A percentile compares a stretch with the other conserved stretches of the same genome.
Conservation (phyloP, 108 stramenopile species). For the Chaetoceros tenuissimus region DNA sequence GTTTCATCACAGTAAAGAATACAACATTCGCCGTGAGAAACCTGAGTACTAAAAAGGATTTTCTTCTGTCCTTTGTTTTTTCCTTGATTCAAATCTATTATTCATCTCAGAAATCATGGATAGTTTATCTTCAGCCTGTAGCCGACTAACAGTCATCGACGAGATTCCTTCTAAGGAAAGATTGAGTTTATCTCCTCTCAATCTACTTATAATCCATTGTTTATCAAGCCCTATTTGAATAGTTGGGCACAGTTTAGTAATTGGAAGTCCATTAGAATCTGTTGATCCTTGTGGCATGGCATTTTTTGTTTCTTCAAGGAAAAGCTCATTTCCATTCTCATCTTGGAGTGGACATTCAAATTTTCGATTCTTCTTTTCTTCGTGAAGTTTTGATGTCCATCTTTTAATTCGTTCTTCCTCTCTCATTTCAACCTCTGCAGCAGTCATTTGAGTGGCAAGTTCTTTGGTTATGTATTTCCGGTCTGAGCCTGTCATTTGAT, state of each 20-base stretch:
- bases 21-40: too few relatives aligned
- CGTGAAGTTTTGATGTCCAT: conserved; percentile 33
- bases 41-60: too few relatives aligned
- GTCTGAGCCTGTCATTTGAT: too few relatives aligned
- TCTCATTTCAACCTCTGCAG: conserved; percentile 36
- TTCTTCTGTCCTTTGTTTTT: too few relatives aligned
- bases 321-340: conserved; percentile 4
- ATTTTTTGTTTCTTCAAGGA: neutral
- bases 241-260: neutral
- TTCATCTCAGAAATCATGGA: too few relatives aligned
- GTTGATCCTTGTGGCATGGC: neutral
- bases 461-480: neutral
- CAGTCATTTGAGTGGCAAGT: conserved; percentile 7
- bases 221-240: neutral
- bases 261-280: neutral
- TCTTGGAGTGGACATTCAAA: conserved; percentile 26
- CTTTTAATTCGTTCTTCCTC: conserved; percentile 43
- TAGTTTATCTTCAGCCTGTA: too few relatives aligned
- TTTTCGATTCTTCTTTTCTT: conserved; percentile 30
- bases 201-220: neutral
- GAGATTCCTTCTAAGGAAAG: too few relatives aligned
- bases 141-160: too few relatives aligned
- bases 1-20: too few relatives aligned
- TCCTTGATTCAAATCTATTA: too few relatives aligned
- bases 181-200: too few relatives aligned